phyloP scores from a whole-genome alignment of 2,329 filamentous ascomycete genomes.

The Pezicula neosporulosa region DNA sequence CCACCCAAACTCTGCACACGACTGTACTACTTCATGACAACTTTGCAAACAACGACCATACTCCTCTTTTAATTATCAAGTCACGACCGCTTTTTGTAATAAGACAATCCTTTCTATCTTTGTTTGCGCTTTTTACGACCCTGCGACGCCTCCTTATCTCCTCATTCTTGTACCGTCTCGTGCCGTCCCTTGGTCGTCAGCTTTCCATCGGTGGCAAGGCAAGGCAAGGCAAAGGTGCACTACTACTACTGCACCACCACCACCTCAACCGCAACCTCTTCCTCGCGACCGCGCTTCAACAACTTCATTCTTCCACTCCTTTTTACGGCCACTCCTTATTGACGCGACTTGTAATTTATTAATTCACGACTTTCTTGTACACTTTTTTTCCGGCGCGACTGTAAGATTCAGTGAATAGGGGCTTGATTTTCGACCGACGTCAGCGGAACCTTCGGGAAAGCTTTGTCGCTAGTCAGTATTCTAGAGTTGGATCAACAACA shows the following conservation, averaged over 20 bases:
- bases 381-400: constrained; percentile 5
- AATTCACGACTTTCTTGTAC: constrained; percentile 14
- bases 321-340: constrained; percentile 10
- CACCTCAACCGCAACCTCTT: constrained; percentile 8
- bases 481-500: background rate
- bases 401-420: constrained; percentile 10
- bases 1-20: too few species aligned
- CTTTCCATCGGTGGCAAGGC: too few species aligned
- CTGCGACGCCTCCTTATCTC: too few species aligned
- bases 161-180: too few species aligned
- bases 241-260: background rate
- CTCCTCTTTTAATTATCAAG: too few species aligned
- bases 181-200: too few species aligned
- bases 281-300: constrained; percentile 17
- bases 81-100: too few species aligned
- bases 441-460: constrained; percentile 3
- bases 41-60: too few species aligned
- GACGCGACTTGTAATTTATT: constrained; percentile 20
- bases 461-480: constrained; percentile 2
- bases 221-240: too few species aligned
- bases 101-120: too few species aligned
- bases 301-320: constrained; percentile 17
- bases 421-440: background rate
- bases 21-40: too few species aligned
- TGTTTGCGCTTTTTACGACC: too few species aligned